A percentile compares a stretch with the other conserved stretches of the same genome.
Evolutionary conservation across 495 filamentous ascomycete species (phyloP).

Genomic region (Penicillium nucicola): DNA sequence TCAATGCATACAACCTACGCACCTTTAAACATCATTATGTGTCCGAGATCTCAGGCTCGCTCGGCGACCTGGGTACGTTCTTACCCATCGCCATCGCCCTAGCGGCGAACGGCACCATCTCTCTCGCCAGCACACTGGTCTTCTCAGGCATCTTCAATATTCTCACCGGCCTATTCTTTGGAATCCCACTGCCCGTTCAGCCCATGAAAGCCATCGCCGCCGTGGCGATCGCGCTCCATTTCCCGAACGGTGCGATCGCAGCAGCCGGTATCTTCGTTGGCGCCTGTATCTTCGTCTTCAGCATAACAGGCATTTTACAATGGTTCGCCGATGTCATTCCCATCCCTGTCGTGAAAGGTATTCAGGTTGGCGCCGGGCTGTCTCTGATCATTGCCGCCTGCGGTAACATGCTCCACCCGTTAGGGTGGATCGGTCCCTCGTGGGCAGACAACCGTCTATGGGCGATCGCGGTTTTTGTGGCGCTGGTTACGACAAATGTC

Average conservation of each 20-base stretch:
- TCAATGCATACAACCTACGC: slow-evolving; percentile 31
- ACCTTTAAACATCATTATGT: slow-evolving; percentile 56
- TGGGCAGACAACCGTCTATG: slow-evolving; percentile 72
- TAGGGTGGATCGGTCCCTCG: slow-evolving; percentile 55
- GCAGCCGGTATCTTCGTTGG: slow-evolving; percentile 78
- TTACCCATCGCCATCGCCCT: slow-evolving; percentile 86
- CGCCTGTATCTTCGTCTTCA: slow-evolving; percentile 68
- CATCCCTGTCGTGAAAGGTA: slow-evolving; percentile 84
- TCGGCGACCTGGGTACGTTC: slow-evolving; percentile 89
- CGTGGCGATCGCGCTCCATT: slow-evolving; percentile 68
- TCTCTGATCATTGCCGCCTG: slow-evolving; percentile 74
- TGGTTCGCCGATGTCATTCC: slow-evolving; percentile 72
- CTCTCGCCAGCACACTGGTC: slow-evolving; percentile 77
- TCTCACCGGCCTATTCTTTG: slow-evolving; percentile 74
- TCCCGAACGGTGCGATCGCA: slow-evolving; percentile 64
- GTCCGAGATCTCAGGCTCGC: slow-evolving; percentile 81
- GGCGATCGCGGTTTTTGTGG: slow-evolving; percentile 65
- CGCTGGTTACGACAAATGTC: slow-evolving; percentile 60
- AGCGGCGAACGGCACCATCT: slow-evolving; percentile 68
- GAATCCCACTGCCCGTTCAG: slow-evolving; percentile 82
- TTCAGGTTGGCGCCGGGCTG: slow-evolving; percentile 88
- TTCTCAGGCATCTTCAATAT: slow-evolving; percentile 88
- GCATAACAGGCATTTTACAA: slow-evolving; percentile 67
- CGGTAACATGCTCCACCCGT: slow-evolving; percentile 54
- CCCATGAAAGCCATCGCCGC: slow-evolving; percentile 93